A percentile compares a stretch with the other conserved stretches of the same genome.
Evolutionary conservation across 441 rosid genomes (phyloP).

Genomic region (Capsella rubella): DNA sequence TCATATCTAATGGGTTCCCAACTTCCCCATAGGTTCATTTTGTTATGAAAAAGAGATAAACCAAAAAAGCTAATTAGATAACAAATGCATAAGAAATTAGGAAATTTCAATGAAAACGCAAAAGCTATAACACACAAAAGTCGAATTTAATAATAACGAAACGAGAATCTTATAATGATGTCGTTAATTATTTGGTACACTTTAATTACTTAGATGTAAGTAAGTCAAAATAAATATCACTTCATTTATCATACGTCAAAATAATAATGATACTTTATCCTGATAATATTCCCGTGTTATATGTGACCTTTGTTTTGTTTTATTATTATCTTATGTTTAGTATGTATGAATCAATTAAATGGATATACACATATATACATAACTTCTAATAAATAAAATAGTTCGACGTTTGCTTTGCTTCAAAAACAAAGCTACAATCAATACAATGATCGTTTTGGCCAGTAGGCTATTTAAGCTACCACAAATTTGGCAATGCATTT

Average conservation of each 20-base stretch:
- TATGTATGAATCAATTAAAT: no score
- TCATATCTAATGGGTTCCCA: not conserved
- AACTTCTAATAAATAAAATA: no score
- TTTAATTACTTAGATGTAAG: constrained; percentile 4
- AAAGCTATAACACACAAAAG: constrained; percentile 24
- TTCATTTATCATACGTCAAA: constrained; percentile 20
- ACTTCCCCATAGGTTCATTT: not conserved
- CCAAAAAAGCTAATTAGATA: no score
- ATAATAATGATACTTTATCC: constrained; percentile 27
- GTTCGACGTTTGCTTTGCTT: no score
- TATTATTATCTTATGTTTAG: no score
- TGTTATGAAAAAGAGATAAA: no score
- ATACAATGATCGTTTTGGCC: no score
- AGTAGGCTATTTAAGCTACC: no score
- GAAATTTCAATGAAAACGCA: constrained; percentile 28
- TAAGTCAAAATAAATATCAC: constrained; percentile 38
- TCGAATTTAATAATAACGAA: constrained; percentile 20
- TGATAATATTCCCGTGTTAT: not conserved
- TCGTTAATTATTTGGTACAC: constrained; percentile 20
- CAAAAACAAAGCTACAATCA: no score
- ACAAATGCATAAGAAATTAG: not conserved
- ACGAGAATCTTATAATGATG: constrained; percentile 27
- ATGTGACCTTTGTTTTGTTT: not conserved
- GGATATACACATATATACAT: no score
- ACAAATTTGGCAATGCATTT: no score